Conservation (phyloP, 169 alveolate genomes). For the Babesia ovis region DNA sequence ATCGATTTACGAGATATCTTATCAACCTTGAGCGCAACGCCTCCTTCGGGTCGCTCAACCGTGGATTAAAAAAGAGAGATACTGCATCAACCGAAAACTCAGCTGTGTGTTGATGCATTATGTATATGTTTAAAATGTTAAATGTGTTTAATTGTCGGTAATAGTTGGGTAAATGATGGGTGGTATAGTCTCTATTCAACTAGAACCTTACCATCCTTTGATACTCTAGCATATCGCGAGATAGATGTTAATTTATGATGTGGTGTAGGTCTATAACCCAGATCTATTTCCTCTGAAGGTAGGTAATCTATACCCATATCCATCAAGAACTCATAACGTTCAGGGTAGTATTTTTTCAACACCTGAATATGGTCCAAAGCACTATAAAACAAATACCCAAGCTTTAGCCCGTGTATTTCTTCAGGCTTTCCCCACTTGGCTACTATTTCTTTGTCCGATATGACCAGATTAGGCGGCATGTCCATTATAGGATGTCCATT, state of each 20-base stretch:
- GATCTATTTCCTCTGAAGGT: conserved; percentile 9
- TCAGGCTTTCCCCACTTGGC: conserved; percentile 74
- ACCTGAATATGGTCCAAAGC: conserved; percentile 67
- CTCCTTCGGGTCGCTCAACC: conserved; percentile 42
- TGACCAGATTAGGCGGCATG: conserved; percentile 52
- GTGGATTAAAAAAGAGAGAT: conserved; percentile 42
- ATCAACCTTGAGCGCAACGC: conserved; percentile 22
- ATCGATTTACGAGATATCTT: conserved; percentile 20
- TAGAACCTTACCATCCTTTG: conserved; percentile 46
- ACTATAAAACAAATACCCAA: conserved; percentile 61
- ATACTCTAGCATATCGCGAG: conserved; percentile 6
- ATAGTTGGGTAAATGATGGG: neutral
- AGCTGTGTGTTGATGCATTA: neutral
- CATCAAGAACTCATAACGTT: conserved; percentile 57
- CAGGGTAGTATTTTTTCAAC: conserved; percentile 39
- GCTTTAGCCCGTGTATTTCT: conserved; percentile 71
- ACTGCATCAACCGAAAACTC: conserved; percentile 33
- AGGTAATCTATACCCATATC: conserved; percentile 42
- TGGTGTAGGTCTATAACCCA: conserved; percentile 61
- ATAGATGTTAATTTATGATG: conserved; percentile 13
- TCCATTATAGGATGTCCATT: conserved; percentile 26
- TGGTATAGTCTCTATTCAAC: conserved; percentile 2
- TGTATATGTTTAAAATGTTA: neutral
- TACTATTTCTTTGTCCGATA: conserved; percentile 52
- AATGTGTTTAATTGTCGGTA: neutral